Base-by-base conservation (phyloP, 2,329 filamentous ascomycete species). In the Trichoderma semiorbis region DNA sequence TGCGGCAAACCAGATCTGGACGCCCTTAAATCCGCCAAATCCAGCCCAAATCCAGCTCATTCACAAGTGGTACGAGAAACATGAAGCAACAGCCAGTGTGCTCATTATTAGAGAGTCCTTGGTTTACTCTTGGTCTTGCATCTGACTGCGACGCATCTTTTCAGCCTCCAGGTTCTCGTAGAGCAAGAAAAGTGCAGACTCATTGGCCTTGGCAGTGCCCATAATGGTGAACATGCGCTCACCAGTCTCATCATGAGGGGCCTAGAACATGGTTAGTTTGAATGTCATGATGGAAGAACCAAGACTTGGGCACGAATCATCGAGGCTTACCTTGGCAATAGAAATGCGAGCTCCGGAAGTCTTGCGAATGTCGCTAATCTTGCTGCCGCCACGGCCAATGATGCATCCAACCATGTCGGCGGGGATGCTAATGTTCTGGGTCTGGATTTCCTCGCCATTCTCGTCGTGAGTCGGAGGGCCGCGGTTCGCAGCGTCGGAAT, bases 201-300 rank as follows among this genome's bases (percentile, higher is more conserved):
- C 96, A 78, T 99, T 99, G 75, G 94, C 94, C 84, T 92, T 92
- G 73, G 93, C 91, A 73, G 93, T 97, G 76, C 96, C 96, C 89
- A 97, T 98, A 81, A 99, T 99, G 79, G 96, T 99, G 85, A 99
- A 99, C 96, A 99, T 99, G 78, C 96, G 92, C 88, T 99, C 96
- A 76, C 96, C 96, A 73, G 94, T 97, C 77, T 98, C 96, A 78
- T 99, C 96, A 79, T 99, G 96, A 71, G 96, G 94, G 61, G 95
- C 92, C 88, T 91, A 69, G 21, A 18, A 26, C 12, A 32, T 69
- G 28, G 53, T 55, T 50, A 39, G 47, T 39, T 21, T 21, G 53
- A 16, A 4, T 21, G 5, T 26, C 10, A 39, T 32, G 39, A n/a
- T n/a, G 39, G 39, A 43, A 43, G 39, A 43, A 43, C 53, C 28